Conservation (phyloP, 768 basidiomycete species). For the Lepiota venenata region DNA sequence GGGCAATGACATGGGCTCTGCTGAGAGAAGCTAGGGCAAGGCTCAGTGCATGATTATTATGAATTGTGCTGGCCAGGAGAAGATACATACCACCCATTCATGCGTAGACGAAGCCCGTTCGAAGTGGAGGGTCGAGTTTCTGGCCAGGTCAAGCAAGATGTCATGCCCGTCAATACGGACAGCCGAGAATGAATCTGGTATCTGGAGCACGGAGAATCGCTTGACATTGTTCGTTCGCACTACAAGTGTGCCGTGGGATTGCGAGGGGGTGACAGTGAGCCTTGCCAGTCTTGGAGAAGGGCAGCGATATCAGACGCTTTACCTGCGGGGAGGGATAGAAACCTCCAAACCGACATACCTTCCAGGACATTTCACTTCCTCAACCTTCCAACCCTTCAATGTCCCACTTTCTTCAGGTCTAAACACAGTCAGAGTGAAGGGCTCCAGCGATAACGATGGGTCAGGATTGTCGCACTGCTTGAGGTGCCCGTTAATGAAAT, state of each 20-base stretch:
- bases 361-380: constrained; percentile 59
- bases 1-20: not conserved
- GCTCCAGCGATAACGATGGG: constrained; percentile 1
- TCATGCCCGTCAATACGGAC: not conserved
- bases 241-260: not conserved
- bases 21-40: constrained; percentile 3
- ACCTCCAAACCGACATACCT: constrained; percentile 39
- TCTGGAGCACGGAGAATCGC: constrained; percentile 11
- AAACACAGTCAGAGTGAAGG: constrained; percentile 73
- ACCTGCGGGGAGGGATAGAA: not conserved
- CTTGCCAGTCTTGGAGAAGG: constrained; percentile 31
- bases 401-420: constrained; percentile 68
- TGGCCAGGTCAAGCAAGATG: not conserved
- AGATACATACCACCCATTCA: constrained; percentile 8
- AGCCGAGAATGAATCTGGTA: not conserved
- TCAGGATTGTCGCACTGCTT: constrained; percentile 12
- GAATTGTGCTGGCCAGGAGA: not conserved
- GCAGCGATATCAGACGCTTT: not conserved
- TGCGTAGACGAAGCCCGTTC: not conserved
- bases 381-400: constrained; percentile 67
- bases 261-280: constrained; percentile 24
- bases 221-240: constrained; percentile 13
- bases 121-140: not conserved
- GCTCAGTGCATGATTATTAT: not conserved
- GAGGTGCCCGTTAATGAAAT: constrained; percentile 45